Base-by-base conservation (phyloP, 352 stramenopile species). In the Halophytophthora polymorphica region DNA sequence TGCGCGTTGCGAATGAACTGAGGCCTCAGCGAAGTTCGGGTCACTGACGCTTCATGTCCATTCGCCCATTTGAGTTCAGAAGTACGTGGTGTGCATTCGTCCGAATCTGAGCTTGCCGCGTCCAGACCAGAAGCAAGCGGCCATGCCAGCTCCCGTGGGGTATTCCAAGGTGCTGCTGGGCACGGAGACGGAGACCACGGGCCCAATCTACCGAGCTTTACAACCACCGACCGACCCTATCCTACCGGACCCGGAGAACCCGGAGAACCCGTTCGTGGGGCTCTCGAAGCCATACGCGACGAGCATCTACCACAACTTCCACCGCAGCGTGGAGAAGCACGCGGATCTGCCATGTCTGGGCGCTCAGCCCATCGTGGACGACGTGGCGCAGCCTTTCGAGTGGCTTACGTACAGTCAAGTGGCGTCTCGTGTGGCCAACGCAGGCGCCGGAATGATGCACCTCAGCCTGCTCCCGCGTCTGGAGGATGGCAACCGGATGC, bases 321-420 rank as follows among this genome's bases (percentile, higher is more conserved):
- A 71, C 15, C 43, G 53, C 6, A 71, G 61, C 35, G 55, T 50
- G 19, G 33, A 58, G 41, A 44, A 50, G 6, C 71, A 69, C 33
- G 50, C 50, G 1, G 55, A 70, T 12, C 22, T 61, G 12, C 62
- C 69, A 14, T 86, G 73, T 21, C 44, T 88, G 2, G 77, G 77
- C 15, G 51, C 66, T 2, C 69, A 73, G 15, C 62, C 67, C 0
- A 61, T 83, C 3, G 61, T 81, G 2, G 49, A 63, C 6, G 65
- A 53, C 0, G 33, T 38, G 2, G 61, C 56, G 0, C 54, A 66
- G 21, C 49, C 59, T 4, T 90, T 71, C 28, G 62, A 67, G 46
- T 90, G 75, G 74, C 39, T 76, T 29, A 78, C 77, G n/a, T 90
- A 90, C 52, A 46, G 55, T 3, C 56, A 87, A 47, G 61, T 86